phyloP scores from a whole-genome alignment of 768 basidiomycete species.

The Daedalea quercina region DNA sequence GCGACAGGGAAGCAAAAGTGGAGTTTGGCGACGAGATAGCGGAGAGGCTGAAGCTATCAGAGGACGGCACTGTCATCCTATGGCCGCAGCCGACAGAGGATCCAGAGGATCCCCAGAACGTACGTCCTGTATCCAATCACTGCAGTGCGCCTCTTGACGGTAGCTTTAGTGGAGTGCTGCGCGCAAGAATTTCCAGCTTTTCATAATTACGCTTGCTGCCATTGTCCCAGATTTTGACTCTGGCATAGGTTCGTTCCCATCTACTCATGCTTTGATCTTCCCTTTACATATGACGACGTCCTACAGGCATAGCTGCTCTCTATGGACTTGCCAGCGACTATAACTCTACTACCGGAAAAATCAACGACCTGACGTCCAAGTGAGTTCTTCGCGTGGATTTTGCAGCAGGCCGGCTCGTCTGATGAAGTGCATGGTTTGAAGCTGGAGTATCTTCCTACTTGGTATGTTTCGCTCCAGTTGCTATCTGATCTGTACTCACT shows the following conservation, averaged over 20 bases:
- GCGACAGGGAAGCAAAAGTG: slow-evolving; percentile 47
- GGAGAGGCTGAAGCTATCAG: slow-evolving; percentile 46
- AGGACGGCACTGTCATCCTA: slow-evolving; percentile 51
- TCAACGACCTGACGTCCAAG: slow-evolving; percentile 59
- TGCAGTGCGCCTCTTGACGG: not conserved
- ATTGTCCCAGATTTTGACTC: slow-evolving; percentile 66
- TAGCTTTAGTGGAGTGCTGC: slow-evolving; percentile 42
- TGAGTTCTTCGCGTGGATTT: slow-evolving; percentile 6
- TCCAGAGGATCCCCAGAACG: slow-evolving; percentile 61
- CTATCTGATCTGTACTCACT: not conserved
- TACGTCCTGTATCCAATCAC: slow-evolving; percentile 7
- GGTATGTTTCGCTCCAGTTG: slow-evolving; percentile 25
- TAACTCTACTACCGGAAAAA: slow-evolving; percentile 45
- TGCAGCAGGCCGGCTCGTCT: not conserved
- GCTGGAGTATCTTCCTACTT: slow-evolving; percentile 64
- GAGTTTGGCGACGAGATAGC: slow-evolving; percentile 56
- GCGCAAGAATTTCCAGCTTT: slow-evolving; percentile 48
- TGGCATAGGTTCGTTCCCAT: slow-evolving; percentile 43
- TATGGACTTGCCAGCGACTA: slow-evolving; percentile 53
- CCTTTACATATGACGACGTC: not conserved
- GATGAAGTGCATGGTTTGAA: slow-evolving; percentile 16
- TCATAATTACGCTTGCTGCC: slow-evolving; percentile 57
- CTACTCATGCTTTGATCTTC: not conserved
- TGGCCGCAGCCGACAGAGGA: slow-evolving; percentile 68
- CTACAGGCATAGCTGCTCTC: slow-evolving; percentile 49